A percentile compares a stretch with the other conserved stretches of the same genome.
Evolutionary conservation across 495 filamentous ascomycete genomes (phyloP).

Genomic region (Hyaloscypha variabilis): DNA sequence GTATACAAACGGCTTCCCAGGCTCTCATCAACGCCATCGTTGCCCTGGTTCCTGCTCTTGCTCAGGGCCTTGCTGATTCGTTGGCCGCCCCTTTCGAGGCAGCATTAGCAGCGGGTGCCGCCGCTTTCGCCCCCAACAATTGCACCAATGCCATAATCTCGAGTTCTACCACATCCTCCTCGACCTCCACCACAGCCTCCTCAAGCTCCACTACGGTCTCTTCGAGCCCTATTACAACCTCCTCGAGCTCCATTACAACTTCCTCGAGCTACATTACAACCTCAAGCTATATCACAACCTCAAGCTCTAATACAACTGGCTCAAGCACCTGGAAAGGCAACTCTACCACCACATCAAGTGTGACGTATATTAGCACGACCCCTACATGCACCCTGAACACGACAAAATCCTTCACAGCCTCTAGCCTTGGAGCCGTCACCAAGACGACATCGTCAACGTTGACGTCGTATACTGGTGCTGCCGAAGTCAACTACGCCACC

Average conservation of each 20-base stretch:
- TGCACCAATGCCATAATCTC: conserved; percentile 36
- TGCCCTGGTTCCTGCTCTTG: conserved; percentile 36
- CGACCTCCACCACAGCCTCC: conserved; percentile 15
- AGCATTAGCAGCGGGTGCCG: conserved; percentile 29
- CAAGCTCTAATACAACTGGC: neutral
- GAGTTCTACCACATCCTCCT: conserved; percentile 22
- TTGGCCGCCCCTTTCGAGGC: conserved; percentile 12
- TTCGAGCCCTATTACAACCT: conserved; percentile 9
- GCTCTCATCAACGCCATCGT: conserved; percentile 38
- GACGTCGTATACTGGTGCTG: conserved; percentile 37
- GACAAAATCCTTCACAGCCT: conserved; percentile 18
- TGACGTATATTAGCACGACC: conserved; percentile 2
- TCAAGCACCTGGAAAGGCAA: neutral
- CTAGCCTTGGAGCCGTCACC: conserved; percentile 26
- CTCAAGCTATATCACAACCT: neutral
- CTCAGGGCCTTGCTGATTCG: conserved; percentile 38
- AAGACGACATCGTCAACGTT: conserved; percentile 27
- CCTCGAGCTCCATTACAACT: neutral
- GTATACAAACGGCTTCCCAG: conserved; percentile 33
- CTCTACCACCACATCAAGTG: conserved; percentile 9
- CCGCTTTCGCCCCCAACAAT: conserved; percentile 33
- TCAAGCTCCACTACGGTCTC: conserved; percentile 23
- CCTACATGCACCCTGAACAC: conserved; percentile 17
- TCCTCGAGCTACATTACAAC: neutral
- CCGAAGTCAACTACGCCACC: conserved; percentile 33